phyloP scores from a whole-genome alignment of 129 eudicot species.

The Silybum marianum region DNA sequence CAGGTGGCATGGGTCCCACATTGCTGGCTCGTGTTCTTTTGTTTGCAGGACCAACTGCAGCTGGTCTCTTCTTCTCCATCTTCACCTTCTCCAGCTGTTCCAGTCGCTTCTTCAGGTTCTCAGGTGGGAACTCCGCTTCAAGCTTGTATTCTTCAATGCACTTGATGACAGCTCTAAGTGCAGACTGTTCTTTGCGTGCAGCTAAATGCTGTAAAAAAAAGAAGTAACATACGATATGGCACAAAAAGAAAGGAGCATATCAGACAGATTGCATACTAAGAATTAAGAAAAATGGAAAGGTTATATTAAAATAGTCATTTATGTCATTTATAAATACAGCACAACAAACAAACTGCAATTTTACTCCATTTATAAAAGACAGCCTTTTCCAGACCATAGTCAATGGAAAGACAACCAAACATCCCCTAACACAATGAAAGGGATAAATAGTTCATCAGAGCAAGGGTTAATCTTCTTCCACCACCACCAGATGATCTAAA shows the following conservation, averaged over 20 bases:
- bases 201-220: slow-evolving; percentile 63
- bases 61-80: slow-evolving; percentile 81
- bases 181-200: slow-evolving; percentile 94
- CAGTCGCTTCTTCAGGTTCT: slow-evolving; percentile 62
- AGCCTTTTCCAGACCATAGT: background rate
- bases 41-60: slow-evolving; percentile 76
- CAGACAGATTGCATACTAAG: background rate
- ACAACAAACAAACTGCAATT: background rate
- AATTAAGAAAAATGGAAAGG: background rate
- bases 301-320: too few species aligned
- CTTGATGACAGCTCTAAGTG: slow-evolving; percentile 85
- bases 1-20: slow-evolving; percentile 98
- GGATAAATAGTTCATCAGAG: background rate
- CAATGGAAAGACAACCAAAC: background rate
- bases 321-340: background rate
- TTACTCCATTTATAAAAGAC: background rate
- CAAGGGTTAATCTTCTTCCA: background rate
- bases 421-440: background rate
- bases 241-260: background rate
- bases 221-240: background rate
- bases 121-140: slow-evolving; percentile 77
- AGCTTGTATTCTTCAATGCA: slow-evolving; percentile 98
- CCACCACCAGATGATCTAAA: background rate
- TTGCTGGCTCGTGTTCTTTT: slow-evolving; percentile 85
- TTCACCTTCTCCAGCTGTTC: slow-evolving; percentile 92